A percentile compares a stretch with the other conserved stretches of the same genome.
phyloP scores from a whole-genome alignment of 176 grass and related monocot species.

The Triticum urartu region DNA sequence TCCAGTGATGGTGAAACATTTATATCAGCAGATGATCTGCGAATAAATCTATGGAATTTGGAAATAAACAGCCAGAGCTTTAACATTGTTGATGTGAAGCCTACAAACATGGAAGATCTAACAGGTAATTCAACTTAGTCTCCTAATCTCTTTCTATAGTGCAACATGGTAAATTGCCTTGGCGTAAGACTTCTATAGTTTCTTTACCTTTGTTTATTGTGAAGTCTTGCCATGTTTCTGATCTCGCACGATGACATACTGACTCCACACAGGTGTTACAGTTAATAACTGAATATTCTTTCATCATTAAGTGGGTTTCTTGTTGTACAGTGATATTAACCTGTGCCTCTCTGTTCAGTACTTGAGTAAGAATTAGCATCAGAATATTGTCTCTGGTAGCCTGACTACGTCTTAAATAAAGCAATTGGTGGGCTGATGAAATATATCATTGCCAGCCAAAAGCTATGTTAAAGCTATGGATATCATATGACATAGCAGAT shows the following conservation, averaged over 20 bases:
- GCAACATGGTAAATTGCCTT: not conserved
- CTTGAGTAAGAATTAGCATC: conserved; percentile 6
- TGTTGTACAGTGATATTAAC: not conserved
- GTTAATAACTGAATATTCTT: not conserved
- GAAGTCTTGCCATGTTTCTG: conserved; percentile 12
- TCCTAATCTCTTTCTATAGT: not conserved
- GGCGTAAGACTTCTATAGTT: not conserved
- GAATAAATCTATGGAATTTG: conserved; percentile 95
- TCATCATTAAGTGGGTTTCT: not conserved
- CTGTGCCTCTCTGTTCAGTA: not conserved
- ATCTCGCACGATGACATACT: conserved; percentile 8
- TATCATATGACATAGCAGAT: not conserved
- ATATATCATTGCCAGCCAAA: not conserved
- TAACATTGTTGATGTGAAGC: conserved; percentile 97
- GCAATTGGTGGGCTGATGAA: not conserved
- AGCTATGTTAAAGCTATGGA: not conserved
- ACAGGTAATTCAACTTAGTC: conserved; percentile 55
- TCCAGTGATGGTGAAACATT: conserved; percentile 92
- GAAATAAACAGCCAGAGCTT: conserved; percentile 96
- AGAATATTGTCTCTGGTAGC: not conserved
- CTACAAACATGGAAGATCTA: conserved; percentile 96
- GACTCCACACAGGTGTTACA: not conserved
- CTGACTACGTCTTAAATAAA: not conserved
- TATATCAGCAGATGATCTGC: conserved; percentile 95
- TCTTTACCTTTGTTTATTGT: not conserved